Conservation (phyloP, 116 monocot species). For the Phalaenopsis hybrid region DNA sequence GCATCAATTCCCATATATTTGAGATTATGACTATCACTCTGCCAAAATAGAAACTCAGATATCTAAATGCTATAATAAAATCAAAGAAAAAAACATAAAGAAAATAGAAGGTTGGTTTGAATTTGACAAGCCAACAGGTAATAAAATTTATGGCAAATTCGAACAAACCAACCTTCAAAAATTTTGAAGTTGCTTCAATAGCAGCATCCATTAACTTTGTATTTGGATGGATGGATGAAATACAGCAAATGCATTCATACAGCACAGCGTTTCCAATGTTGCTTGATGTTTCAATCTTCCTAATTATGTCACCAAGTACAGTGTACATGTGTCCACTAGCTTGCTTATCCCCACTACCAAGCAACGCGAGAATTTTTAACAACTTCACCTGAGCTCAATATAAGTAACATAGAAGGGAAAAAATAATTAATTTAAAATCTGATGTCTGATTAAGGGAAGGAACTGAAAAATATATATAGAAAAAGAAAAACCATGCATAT, state of each 20-base stretch:
- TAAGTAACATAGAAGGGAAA: not conserved
- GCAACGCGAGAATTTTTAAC: constrained; percentile 81
- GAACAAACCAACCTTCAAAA: constrained; percentile 68
- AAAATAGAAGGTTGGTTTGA: not conserved
- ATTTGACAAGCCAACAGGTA: not conserved
- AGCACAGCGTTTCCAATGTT: constrained; percentile 96
- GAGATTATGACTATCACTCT: constrained; percentile 95
- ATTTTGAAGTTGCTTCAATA: constrained; percentile 80
- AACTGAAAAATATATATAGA: not conserved
- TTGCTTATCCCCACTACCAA: constrained; percentile 86
- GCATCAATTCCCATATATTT: constrained; percentile 99
- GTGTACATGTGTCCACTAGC: constrained; percentile 87
- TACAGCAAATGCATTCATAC: constrained; percentile 94
- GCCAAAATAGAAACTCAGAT: constrained; percentile 18
- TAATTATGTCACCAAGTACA: constrained; percentile 76
- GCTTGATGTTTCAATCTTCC: constrained; percentile 72
- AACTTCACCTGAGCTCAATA: constrained; percentile 63
- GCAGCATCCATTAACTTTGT: constrained; percentile 71
- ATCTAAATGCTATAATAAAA: not conserved
- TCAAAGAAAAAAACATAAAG: not conserved
- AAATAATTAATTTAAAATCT: not conserved
- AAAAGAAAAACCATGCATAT: not conserved
- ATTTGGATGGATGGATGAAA: constrained; percentile 84
- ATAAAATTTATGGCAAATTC: constrained; percentile 5
- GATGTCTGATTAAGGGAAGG: not conserved